A percentile compares a stretch with the other conserved stretches of the same genome.
These are phyloP conservation scores for Serendipita indica DNA, from an alignment of 768 basidiomycete species.

Conservation along the genomic window DNA sequence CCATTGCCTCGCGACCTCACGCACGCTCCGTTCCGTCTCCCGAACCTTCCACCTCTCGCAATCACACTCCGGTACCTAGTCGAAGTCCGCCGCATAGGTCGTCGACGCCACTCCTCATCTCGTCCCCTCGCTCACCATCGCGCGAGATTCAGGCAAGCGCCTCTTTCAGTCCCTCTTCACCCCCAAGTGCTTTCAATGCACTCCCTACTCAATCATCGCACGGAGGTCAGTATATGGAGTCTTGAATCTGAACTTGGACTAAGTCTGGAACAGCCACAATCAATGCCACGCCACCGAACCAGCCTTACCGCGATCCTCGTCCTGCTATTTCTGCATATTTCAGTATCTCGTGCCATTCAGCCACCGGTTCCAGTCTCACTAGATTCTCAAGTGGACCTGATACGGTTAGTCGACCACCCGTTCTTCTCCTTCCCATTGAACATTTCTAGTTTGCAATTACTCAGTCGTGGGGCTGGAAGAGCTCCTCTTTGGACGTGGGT, in stretches of 20 bases:
- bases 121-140: too few relatives aligned
- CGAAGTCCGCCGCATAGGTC: slow-evolving; percentile 10
- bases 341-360: slow-evolving; percentile 63
- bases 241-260: neutral
- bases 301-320: slow-evolving; percentile 67
- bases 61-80: neutral
- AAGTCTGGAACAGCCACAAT: neutral
- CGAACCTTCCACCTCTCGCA: neutral
- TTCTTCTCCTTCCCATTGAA: neutral
- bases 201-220: neutral
- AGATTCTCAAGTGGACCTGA: slow-evolving; percentile 79
- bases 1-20: neutral
- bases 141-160: neutral
- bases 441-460: slow-evolving; percentile 46
- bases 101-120: neutral
- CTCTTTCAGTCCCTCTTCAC: neutral
- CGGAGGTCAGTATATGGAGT: neutral
- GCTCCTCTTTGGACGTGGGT: slow-evolving; percentile 36
- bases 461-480: slow-evolving; percentile 93
- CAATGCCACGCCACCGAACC: slow-evolving; percentile 30
- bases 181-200: neutral
- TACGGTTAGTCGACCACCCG: slow-evolving; percentile 14
- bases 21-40: slow-evolving; percentile 13
- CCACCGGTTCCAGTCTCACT: slow-evolving; percentile 67
- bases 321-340: slow-evolving; percentile 65